phyloP scores from a whole-genome alignment of 1,139 yeast genomes.

The Sugiyamaella sp. region DNA sequence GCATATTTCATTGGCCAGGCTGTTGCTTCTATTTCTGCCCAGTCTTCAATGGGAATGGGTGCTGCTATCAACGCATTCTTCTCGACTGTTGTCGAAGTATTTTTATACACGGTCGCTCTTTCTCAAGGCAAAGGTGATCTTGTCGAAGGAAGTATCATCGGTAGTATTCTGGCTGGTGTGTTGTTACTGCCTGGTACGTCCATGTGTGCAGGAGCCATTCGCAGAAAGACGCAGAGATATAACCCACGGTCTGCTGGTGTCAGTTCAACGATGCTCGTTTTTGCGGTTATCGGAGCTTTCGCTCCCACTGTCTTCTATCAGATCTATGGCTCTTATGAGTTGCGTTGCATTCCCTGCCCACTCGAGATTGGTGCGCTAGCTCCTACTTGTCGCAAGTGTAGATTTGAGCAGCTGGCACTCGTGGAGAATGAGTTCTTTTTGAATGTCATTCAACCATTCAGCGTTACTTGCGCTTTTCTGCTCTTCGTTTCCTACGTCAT shows the following conservation, averaged over 20 bases:
- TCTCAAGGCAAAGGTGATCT: conserved; percentile 81
- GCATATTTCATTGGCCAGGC: conserved; percentile 99
- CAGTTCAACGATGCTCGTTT: conserved; percentile 90
- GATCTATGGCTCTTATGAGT: conserved; percentile 85
- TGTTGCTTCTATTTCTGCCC: conserved; percentile 97
- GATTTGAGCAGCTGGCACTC: conserved; percentile 76
- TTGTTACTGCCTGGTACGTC: conserved; percentile 88
- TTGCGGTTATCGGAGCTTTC: conserved; percentile 88
- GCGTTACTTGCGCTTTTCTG: conserved; percentile 76
- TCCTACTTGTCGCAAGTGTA: conserved; percentile 63
- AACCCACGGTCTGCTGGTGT: conserved; percentile 98
- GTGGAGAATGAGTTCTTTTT: conserved; percentile 65
- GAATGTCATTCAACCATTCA: conserved; percentile 74
- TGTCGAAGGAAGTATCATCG: conserved; percentile 98
- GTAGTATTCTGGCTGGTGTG: conserved; percentile 92
- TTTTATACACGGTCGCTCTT: conserved; percentile 88
- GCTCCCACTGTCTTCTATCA: conserved; percentile 92
- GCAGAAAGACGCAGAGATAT: conserved; percentile 89
- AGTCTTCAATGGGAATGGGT: conserved; percentile 99
- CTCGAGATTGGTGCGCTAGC: conserved; percentile 14
- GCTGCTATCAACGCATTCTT: conserved; percentile 98
- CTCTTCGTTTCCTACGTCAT: conserved; percentile 84
- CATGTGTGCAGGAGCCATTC: conserved; percentile 96
- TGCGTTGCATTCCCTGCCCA: conserved; percentile 62
- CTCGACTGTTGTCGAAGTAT: conserved; percentile 93